Base-by-base conservation (phyloP, 2,329 filamentous ascomycete genomes). In the Chrysoporthe puriensis region DNA sequence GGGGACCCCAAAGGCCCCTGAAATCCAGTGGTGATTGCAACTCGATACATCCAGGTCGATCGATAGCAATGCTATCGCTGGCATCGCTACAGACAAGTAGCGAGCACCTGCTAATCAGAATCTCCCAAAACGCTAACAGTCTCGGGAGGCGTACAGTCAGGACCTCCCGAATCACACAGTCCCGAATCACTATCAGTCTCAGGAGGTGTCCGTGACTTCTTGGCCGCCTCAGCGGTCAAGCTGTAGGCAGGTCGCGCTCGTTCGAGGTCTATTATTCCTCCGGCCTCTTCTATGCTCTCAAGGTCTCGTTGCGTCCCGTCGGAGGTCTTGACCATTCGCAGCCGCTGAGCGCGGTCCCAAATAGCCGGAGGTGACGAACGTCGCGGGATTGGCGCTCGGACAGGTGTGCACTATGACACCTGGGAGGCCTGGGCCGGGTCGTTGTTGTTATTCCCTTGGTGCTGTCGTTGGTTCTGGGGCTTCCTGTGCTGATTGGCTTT, bases 401-500 rank as follows among this genome's bases (percentile, higher is more conserved):
- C 21, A 34, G 50, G 44, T 44, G 18, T 34, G 40, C 58, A 50
- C 65, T 69, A 69, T 69, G 68, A 67, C 21, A 62, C 62, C 61
- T 67, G 65, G 11, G 58, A 6, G n/a, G 54, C 26, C 21, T 60
- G 57, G 32, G 7, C 26, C 6, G 68, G 50, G 32, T 69, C 68
- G 21, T 64, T 66, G 56, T 42, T 69, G 56, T 42, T 69, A 48
- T 43, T 66, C 14, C 68, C 62, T 62, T 66, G 70, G 40, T 66
- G 68, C 66, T 69, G 75, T 57, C 74, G 74, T 21, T 74, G 70
- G 63, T 73, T 72, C 66, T 78, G 77, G 66, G 77, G 77, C 65
- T 78, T 75, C n/a, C 68, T 75, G 70, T 82, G 79, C 72, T 87
- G 84, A 67, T 80, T 79, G 21, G 83, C 86, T 81, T 97, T 97